These are phyloP conservation scores for Ganoderma lucidum DNA, from an alignment of 1,284 basidiomycete genomes.

Conservation along the genomic window DNA sequence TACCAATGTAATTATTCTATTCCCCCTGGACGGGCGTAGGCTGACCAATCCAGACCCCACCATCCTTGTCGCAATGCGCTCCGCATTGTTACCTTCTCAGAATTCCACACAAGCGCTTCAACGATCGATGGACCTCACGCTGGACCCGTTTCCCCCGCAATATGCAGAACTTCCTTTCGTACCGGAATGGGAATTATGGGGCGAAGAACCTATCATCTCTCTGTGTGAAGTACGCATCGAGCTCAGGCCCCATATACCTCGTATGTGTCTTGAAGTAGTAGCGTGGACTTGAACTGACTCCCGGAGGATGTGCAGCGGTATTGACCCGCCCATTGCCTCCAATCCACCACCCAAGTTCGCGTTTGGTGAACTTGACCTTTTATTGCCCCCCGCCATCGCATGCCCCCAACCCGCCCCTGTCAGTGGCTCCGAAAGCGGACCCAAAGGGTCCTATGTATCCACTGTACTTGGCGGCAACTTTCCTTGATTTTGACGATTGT, in stretches of 20 bases:
- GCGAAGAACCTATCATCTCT: conserved; percentile 68
- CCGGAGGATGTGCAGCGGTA: conserved; percentile 44
- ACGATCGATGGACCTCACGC: conserved; percentile 53
- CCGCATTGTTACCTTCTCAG: conserved; percentile 42
- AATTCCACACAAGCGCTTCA: conserved; percentile 38
- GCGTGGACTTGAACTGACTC: conserved; percentile 34
- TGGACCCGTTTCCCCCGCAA: conserved; percentile 46
- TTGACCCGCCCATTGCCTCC: conserved; percentile 55
- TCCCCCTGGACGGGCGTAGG: neutral
- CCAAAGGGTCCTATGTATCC: conserved; percentile 34
- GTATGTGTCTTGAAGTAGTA: conserved; percentile 42
- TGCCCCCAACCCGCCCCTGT: conserved; percentile 31
- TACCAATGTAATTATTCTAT: conserved; percentile 60
- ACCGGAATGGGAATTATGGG: conserved; percentile 66
- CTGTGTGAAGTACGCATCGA: conserved; percentile 65
- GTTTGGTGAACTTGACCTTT: conserved; percentile 56
- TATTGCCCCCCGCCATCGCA: conserved; percentile 47
- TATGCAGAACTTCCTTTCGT: conserved; percentile 42
- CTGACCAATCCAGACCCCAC: conserved; percentile 55
- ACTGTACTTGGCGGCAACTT: conserved; percentile 59
- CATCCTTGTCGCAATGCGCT: conserved; percentile 71
- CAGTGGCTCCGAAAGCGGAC: conserved; percentile 30
- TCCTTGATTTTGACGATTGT: conserved; percentile 71
- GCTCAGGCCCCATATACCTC: conserved; percentile 43
- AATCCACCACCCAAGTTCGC: conserved; percentile 44